Base-by-base conservation (phyloP, 1,139 yeast species). In the Nakaseomyces kungkrabaensis region DNA sequence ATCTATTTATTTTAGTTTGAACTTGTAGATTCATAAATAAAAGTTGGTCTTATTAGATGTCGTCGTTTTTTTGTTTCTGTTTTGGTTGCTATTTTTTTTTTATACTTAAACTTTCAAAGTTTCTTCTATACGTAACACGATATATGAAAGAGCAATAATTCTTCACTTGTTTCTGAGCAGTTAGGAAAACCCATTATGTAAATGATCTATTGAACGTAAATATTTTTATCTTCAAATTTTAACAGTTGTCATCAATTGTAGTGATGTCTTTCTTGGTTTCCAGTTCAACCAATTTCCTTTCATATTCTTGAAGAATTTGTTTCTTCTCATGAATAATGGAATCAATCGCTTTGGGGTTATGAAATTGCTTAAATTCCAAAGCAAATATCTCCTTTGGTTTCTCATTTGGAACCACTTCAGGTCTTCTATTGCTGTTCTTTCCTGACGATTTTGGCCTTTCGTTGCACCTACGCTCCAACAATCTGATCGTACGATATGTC, bases 401-500 rank as follows among this genome's bases (percentile, higher is more conserved):
- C 3, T 25, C 42, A 38, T 1, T 4, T 25, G 31, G 5, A 11
- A 11, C 4, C 11, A 11, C 11, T 1, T 11, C 26, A 5, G n/a
- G 24, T n/a, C 26, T 22, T 22, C 11, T 5, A 17, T 13, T 22
- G 13, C 13, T 22, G 5, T 37, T 13, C n/a, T 37, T n/a, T 3
- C n/a, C 11, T 11, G 31, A 25, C 7, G 42, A 25, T 9, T 10
- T 10, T 17, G 24, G 11, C 13, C 26, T 17, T 25, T 26, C 24
- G 8, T 2, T 10, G 8, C 17, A 8, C 13, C 34, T 27, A 8
- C 33, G 33, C 9, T 41, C 44, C 13, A 41, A 17, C 34, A 41
- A 11, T 29, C 11, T 41, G 5, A 27, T 41, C 5, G 97, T 87
- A 72, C 98, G 83, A 69, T 92, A 92, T 54, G 84, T 82, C 68